Conservation (phyloP, 306 rosid genomes). For the Pueraria montana region DNA sequence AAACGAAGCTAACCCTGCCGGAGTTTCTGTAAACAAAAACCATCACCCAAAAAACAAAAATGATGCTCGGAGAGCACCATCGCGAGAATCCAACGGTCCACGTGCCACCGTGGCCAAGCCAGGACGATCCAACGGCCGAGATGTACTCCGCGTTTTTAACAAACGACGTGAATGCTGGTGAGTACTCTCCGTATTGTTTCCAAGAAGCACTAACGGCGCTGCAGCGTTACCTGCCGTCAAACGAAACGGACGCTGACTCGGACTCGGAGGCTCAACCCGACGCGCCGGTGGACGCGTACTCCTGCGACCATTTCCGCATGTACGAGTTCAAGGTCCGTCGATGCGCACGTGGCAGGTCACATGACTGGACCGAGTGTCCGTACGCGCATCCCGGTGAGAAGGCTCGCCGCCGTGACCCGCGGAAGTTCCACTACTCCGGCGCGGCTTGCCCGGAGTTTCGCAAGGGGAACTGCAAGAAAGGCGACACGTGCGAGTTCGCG, state of each 20-base stretch:
- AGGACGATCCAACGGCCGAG: slow-evolving; percentile 69
- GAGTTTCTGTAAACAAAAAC: slow-evolving; percentile 52
- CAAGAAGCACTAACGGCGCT: slow-evolving; percentile 72
- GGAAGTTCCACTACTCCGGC: slow-evolving; percentile 90
- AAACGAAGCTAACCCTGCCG: slow-evolving; percentile 51
- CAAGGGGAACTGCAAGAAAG: slow-evolving; percentile 83
- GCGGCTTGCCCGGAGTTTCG: slow-evolving; percentile 95
- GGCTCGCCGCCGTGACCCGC: slow-evolving; percentile 96
- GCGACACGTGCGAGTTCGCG: slow-evolving; percentile 87
- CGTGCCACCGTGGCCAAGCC: slow-evolving; percentile 72
- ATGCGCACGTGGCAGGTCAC: slow-evolving; percentile 94
- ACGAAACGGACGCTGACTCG: slow-evolving; percentile 63
- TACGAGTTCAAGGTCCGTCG: slow-evolving; percentile 90
- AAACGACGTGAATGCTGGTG: slow-evolving; percentile 66
- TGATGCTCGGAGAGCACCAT: slow-evolving; percentile 87
- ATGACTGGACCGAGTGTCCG: slow-evolving; percentile 99
- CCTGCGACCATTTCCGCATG: slow-evolving; percentile 94
- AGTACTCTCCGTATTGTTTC: slow-evolving; percentile 63
- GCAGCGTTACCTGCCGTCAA: slow-evolving; percentile 73
- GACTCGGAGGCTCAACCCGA: slow-evolving; percentile 67
- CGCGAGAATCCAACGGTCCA: slow-evolving; percentile 74
- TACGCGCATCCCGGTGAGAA: slow-evolving; percentile 99
- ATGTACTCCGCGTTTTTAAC: slow-evolving; percentile 55
- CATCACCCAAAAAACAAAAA: slow-evolving; percentile 25
- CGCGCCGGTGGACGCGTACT: slow-evolving; percentile 82